These are phyloP conservation scores for Lophiostoma macrostomum DNA, from an alignment of 495 filamentous ascomycete species.

Conservation along the genomic window DNA sequence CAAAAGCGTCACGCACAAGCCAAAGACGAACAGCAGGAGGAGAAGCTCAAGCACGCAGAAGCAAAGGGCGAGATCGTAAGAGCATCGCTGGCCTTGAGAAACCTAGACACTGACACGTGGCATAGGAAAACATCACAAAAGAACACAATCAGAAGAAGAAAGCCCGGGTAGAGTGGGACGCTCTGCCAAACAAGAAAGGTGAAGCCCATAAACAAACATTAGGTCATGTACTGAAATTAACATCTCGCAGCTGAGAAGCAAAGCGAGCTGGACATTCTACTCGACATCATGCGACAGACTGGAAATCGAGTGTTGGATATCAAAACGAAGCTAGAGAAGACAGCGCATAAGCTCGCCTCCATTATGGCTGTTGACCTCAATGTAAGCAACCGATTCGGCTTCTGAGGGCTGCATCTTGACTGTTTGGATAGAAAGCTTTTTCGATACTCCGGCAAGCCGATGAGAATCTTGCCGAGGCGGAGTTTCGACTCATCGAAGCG, in stretches of 20 bases:
- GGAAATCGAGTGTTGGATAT: constrained; percentile 44
- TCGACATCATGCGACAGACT: not conserved
- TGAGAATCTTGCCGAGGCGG: constrained; percentile 61
- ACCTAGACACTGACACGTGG: not conserved
- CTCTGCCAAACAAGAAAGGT: constrained; percentile 70
- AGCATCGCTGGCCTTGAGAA: constrained; percentile 38
- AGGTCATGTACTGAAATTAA: constrained; percentile 32
- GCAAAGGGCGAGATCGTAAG: constrained; percentile 38
- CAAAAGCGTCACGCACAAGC: not conserved
- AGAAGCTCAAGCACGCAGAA: not conserved
- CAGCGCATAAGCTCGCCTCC: constrained; percentile 61
- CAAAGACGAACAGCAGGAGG: constrained; percentile 38
- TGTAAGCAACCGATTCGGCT: constrained; percentile 43
- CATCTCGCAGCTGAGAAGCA: constrained; percentile 3
- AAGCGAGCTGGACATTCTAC: not conserved
- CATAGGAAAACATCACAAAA: constrained; percentile 46
- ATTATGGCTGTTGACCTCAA: constrained; percentile 62
- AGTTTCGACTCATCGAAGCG: constrained; percentile 73
- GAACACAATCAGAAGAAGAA: constrained; percentile 60
- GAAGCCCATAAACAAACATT: constrained; percentile 23
- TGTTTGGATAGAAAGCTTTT: constrained; percentile 51
- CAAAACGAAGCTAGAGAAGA: constrained; percentile 52
- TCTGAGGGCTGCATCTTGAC: constrained; percentile 15
- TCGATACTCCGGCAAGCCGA: constrained; percentile 56
- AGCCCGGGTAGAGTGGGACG: constrained; percentile 57